Evolutionary conservation across 257 asterid genomes (phyloP).

Genomic region (Solanum boliviense): DNA sequence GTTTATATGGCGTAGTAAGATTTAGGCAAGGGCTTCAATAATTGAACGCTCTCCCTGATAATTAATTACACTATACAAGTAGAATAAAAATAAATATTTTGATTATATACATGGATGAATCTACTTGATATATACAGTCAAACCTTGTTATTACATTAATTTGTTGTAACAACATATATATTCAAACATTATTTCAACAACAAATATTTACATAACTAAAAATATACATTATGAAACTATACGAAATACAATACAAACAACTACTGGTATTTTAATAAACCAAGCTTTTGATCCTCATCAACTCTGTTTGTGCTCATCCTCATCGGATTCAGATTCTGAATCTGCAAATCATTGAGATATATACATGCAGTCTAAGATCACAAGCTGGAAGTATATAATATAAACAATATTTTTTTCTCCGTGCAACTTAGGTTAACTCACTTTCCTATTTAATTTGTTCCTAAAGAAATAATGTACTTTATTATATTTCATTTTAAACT

Average conservation of each 20-base stretch:
- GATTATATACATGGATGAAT: not conserved
- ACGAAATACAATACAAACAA: not conserved
- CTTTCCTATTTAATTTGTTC: not conserved
- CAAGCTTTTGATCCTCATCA: not conserved
- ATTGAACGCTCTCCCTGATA: not conserved
- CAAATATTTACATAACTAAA: not conserved
- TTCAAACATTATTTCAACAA: not conserved
- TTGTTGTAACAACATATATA: not conserved
- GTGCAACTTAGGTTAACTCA: not conserved
- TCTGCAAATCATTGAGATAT: conserved; percentile 1
- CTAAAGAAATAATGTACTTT: not conserved
- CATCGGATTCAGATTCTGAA: conserved; percentile 17
- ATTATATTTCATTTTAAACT: not conserved
- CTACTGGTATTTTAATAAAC: not conserved
- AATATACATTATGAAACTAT: not conserved
- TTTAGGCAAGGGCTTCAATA: not conserved
- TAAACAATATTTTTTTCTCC: not conserved
- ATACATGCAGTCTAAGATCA: not conserved
- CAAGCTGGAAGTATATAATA: not conserved
- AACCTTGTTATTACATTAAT: not conserved
- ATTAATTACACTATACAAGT: not conserved
- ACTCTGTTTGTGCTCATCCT: conserved; percentile 4
- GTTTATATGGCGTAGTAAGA: not conserved
- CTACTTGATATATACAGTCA: not conserved
- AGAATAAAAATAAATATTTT: not conserved